A percentile compares a stretch with the other conserved stretches of the same genome.
These are phyloP conservation scores for Lactifluus pinguis DNA, from an alignment of 768 basidiomycete genomes.

Conservation along the genomic window DNA sequence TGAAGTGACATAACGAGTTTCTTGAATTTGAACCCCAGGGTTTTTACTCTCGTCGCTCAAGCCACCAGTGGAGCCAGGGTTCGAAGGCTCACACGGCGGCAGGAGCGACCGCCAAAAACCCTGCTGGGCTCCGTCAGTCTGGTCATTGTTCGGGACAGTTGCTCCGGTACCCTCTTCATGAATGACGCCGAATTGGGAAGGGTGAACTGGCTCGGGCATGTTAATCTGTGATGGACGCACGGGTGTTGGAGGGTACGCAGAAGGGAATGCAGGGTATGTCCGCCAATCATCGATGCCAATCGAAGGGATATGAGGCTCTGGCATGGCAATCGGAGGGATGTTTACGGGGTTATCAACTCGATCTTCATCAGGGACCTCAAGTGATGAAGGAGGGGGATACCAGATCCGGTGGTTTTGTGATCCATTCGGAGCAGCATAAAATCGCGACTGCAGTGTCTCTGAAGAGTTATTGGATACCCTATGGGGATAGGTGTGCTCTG, in stretches of 20 bases:
- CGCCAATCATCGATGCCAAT: conserved; percentile 47
- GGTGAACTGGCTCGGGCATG: conserved; percentile 18
- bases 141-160: conserved; percentile 32
- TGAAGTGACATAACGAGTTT: conserved; percentile 13
- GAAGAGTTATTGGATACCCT: neutral
- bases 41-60: conserved; percentile 45
- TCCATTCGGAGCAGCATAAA: neutral
- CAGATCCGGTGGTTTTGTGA: conserved; percentile 41
- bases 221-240: conserved; percentile 28
- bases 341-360: conserved; percentile 18
- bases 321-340: conserved; percentile 5
- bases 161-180: conserved; percentile 8
- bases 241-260: conserved; percentile 70
- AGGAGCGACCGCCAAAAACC: conserved; percentile 67
- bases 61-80: conserved; percentile 50
- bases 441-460: conserved; percentile 4
- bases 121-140: conserved; percentile 28
- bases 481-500: neutral
- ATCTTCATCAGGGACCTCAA: conserved; percentile 30
- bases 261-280: conserved; percentile 64
- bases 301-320: conserved; percentile 3
- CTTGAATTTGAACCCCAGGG: conserved; percentile 33
- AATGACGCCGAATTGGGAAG: conserved; percentile 10
- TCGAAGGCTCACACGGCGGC: conserved; percentile 48
- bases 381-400: conserved; percentile 48